phyloP scores from a whole-genome alignment of 2,329 filamentous ascomycete species.

The Leptographium flavum region DNA sequence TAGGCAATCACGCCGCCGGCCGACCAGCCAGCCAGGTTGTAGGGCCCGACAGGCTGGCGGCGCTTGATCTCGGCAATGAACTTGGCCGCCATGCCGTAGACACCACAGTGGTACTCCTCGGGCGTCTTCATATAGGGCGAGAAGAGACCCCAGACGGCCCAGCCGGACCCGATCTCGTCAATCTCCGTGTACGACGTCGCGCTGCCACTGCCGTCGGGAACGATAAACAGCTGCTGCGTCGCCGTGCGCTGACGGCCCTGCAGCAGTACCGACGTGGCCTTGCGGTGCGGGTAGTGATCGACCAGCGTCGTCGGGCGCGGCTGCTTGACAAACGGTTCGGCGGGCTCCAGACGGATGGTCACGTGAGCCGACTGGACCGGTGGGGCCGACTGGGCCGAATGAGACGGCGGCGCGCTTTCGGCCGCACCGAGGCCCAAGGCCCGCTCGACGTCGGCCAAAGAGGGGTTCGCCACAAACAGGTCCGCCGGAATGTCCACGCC shows the following conservation, averaged over 20 bases:
- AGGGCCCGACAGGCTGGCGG: conserved; percentile 54
- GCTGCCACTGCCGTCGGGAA: conserved; percentile 41
- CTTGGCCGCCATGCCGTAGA: conserved; percentile 48
- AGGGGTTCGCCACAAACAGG: conserved; percentile 46
- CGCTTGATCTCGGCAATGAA: conserved; percentile 58
- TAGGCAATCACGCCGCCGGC: conserved; percentile 61
- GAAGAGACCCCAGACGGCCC: conserved; percentile 44
- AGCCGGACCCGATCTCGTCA: conserved; percentile 30
- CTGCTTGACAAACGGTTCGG: conserved; percentile 28
- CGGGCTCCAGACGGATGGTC: conserved; percentile 15
- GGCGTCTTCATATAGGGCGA: conserved; percentile 60
- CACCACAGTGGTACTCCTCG: conserved; percentile 48
- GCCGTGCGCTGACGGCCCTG: conserved; percentile 36
- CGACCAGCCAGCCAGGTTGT: conserved; percentile 60
- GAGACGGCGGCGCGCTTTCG: too few relatives aligned
- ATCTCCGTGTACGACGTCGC: conserved; percentile 55
- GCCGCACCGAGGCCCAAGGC: conserved; percentile 36
- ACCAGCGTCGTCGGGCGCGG: conserved; percentile 21
- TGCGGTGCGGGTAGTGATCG: conserved; percentile 34
- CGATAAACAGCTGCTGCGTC: conserved; percentile 35
- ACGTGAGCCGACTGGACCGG: too few relatives aligned
- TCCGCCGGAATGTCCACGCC: conserved; percentile 41
- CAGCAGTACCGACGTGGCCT: conserved; percentile 29
- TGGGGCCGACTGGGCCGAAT: too few relatives aligned
- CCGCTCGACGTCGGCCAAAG: conserved; percentile 51